A percentile compares a stretch with the other conserved stretches of the same genome.
These are phyloP conservation scores for Amaranthus hypochondriacus DNA, from an alignment of 148 eudicot species.

Conservation along the genomic window DNA sequence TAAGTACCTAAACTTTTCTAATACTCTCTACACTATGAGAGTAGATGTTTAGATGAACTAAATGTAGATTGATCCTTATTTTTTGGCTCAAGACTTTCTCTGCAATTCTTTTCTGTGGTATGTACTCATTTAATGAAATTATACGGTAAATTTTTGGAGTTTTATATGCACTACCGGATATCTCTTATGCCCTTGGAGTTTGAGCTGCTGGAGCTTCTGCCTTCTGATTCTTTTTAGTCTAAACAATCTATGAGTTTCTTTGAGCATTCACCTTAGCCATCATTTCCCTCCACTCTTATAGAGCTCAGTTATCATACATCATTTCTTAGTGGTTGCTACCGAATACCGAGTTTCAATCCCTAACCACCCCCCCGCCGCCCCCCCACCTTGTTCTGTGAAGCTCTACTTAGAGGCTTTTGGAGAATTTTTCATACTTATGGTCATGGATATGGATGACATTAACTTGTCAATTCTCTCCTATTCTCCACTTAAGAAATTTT, in stretches of 20 bases:
- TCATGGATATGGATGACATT: background rate
- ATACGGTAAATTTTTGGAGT: background rate
- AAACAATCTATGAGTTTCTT: background rate
- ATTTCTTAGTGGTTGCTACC: background rate
- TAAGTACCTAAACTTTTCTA: slow-evolving; percentile 39
- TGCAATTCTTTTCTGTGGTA: background rate
- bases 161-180: background rate
- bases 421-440: background rate
- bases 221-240: background rate
- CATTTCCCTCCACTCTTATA: background rate
- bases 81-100: no score
- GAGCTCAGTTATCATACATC: background rate
- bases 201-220: background rate
- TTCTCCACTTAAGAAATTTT: no score
- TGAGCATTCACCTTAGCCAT: background rate
- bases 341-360: no score
- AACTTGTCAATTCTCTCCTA: no score
- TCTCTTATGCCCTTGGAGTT: background rate
- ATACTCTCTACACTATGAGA: no score
- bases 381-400: background rate
- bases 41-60: no score
- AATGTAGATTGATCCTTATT: no score
- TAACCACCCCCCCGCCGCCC: no score
- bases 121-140: background rate
- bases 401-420: background rate